Evolutionary conservation across 257 asterid genomes (phyloP), one percentile per base, ranked within the genome.

Genomic region (Mitragyna speciosa): DNA sequence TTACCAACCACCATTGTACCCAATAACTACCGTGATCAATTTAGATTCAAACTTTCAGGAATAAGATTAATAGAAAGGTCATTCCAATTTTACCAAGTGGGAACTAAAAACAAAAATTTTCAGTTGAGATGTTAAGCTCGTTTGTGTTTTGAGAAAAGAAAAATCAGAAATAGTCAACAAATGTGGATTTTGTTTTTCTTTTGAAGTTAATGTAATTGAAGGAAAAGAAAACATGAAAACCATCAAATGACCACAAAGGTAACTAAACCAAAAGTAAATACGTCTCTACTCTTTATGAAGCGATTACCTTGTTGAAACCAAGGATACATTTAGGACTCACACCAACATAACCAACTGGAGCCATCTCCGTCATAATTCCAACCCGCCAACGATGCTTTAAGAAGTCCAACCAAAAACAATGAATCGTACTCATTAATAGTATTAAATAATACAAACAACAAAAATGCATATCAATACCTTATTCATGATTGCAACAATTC

Each of bases 321-420:
- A 95, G 98, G 74, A 95, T 80, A 89, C 99, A 95, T 87, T 83
- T 86, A 33, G 99, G 98, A 80, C 88, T 83, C 71, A 92, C 88
- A 65, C 99, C 99, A 87, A 95, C 99, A 86, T 91, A 93, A 81
- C 99, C 99, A 79, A 89, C 85, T 33, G 99, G 99, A 71, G 98
- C 97, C 99, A 95, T 86, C 91, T 95, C 99, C 30, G 97, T 91
- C 92, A 95, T 83, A 80, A 92, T 87, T 73, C 97, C 98, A 74
- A 95, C 98, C 75, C 92, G 86, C 99, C 99, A 95, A 76, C 87
- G 95, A 87, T 95, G 97, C 99, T 95, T 77, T 77, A 85, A 72
- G 72, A 85, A 83, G 67, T 71, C 78, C 84, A 87, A 81, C 67
- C 61, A 49, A 67, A 61, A 52, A 28, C 36, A 73, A 47, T 45